Evolutionary conservation across 2,329 filamentous ascomycete species (phyloP), one percentile per base, ranked within the genome.

Genomic region (Pseudocercospora macadamiae): DNA sequence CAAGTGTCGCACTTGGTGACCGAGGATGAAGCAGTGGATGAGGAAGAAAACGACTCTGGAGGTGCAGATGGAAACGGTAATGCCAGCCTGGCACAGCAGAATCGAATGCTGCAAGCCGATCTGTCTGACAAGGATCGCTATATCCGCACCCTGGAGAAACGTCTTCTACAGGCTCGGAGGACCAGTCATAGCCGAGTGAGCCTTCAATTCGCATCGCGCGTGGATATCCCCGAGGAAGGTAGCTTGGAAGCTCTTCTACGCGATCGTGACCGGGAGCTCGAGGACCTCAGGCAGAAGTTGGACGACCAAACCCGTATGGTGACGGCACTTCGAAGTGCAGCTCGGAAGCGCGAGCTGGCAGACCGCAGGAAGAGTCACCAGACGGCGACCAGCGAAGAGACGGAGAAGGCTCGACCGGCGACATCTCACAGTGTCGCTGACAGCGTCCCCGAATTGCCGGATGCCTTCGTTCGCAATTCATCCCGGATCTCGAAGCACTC

Each of bases 281-380:
- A 89, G 6, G 93, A 96, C 66, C 83, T 99, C n/a, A 86, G 91
- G 8, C 89, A 91, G 21, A 86, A 91, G 62, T 80, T 97, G 0
- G 93, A 97, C 67, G 93, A 97, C 76, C 97, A 97, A 74, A 93
- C 97, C 72, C 86, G 89, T 9, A 99, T 97, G 92, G 82, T 97
- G 54, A 81, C 88, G 3, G 95, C 95, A 1, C 81, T 99, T 54
- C 87, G 92, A 39, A 93, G 86, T 63, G 92, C 92, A 2, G 89
- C 92, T 9, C 87, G 93, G 55, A 95, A 93, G 63, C 86, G 93
- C 51, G 93, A 97, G 63, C 85, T 87, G 62, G 55, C 73, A 4
- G 73, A 74, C 18, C 52, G 51, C 18, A 54, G 62, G 30, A 66
- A 64, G 45, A 66, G 59, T 48, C 54, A 51, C 12, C 64, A 62